A percentile compares a stretch with the other conserved stretches of the same genome.
phyloP scores from a whole-genome alignment of 805 yeast species.

The Jamesozyma rosinii region DNA sequence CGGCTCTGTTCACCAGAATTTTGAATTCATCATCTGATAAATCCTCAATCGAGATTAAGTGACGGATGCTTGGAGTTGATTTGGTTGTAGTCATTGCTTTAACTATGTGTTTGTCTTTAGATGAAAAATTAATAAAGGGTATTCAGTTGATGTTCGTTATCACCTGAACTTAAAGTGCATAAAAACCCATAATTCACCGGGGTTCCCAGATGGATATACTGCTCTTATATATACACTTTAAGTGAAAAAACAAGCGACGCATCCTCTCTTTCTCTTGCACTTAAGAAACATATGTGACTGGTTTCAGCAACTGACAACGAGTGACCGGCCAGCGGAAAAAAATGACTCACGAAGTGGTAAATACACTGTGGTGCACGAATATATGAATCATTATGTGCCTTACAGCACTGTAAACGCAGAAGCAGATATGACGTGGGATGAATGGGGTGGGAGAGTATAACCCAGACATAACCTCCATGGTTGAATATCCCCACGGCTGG shows the following conservation, averaged over 20 bases:
- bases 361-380: neutral
- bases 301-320: neutral
- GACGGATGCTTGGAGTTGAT: constrained; percentile 36
- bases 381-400: neutral
- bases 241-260: constrained; percentile 14
- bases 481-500: too few relatives aligned
- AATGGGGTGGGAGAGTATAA: too few relatives aligned
- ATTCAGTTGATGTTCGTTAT: constrained; percentile 17
- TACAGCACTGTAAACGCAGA: too few relatives aligned
- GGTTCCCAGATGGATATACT: neutral
- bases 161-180: constrained; percentile 26
- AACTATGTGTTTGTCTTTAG: neutral
- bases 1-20: constrained; percentile 65
- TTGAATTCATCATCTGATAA: constrained; percentile 63
- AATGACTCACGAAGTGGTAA: neutral
- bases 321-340: neutral
- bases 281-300: constrained; percentile 4
- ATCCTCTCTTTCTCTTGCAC: constrained; percentile 6
- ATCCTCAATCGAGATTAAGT: constrained; percentile 74
- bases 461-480: too few relatives aligned
- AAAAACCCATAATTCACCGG: neutral
- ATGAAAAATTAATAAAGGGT: neutral
- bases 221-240: constrained; percentile 8
- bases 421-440: too few relatives aligned
- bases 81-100: neutral